Evolutionary conservation across 192 early-diverging fungal genomes (phyloP).

Genomic region (Gigaspora rosea): DNA sequence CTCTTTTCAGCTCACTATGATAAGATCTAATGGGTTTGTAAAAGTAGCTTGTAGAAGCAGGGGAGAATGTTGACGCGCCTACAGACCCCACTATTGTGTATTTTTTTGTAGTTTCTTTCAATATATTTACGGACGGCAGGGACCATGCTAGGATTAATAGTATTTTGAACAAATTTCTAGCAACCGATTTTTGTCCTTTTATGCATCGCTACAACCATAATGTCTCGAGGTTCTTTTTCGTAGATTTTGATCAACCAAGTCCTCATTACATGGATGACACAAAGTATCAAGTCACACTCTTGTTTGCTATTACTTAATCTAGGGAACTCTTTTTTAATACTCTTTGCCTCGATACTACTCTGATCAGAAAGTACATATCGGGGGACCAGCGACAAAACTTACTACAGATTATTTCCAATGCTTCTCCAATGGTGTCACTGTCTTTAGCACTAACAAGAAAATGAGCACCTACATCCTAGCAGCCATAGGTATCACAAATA

Average conservation of each 20-base stretch:
- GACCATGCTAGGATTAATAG: not conserved
- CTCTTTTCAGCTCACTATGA: slow-evolving; percentile 11
- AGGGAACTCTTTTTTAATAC: slow-evolving; percentile 14
- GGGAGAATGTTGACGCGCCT: slow-evolving; percentile 19
- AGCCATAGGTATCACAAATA: too few relatives aligned
- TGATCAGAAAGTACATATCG: not conserved
- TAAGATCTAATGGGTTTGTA: slow-evolving; percentile 22
- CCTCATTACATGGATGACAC: slow-evolving; percentile 22
- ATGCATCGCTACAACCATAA: too few relatives aligned
- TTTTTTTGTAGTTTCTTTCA: slow-evolving; percentile 24
- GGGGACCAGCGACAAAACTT: too few relatives aligned
- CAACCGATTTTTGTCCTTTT: too few relatives aligned
- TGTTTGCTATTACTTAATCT: not conserved
- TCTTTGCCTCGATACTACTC: slow-evolving; percentile 10
- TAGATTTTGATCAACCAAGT: slow-evolving; percentile 16
- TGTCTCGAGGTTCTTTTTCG: too few relatives aligned
- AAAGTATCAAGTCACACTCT: not conserved
- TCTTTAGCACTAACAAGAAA: too few relatives aligned
- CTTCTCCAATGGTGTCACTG: too few relatives aligned
- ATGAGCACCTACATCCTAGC: too few relatives aligned
- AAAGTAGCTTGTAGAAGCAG: slow-evolving; percentile 27
- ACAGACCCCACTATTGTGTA: slow-evolving; percentile 16
- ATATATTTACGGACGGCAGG: not conserved
- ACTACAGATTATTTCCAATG: too few relatives aligned
- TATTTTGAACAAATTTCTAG: not conserved